These are phyloP conservation scores for Hortiboletus flavorubellus DNA, from an alignment of 768 basidiomycete genomes.

Conservation along the genomic window DNA sequence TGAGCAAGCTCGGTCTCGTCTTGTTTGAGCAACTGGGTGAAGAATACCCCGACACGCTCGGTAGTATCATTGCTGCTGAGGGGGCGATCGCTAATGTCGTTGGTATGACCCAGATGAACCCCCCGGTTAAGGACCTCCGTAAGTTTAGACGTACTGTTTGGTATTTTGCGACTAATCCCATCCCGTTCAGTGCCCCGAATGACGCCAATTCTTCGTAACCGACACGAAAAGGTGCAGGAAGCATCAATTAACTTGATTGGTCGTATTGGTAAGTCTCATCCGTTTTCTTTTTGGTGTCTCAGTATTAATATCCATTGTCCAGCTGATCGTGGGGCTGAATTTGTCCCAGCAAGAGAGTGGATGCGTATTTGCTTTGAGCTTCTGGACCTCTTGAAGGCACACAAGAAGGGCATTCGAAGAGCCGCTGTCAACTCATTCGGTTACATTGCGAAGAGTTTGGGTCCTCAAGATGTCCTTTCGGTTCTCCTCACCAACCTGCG, in stretches of 20 bases:
- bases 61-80: constrained; percentile 98
- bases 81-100: constrained; percentile 99
- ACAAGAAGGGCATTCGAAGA: constrained; percentile 98
- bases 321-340: constrained; percentile 99
- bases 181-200: constrained; percentile 84
- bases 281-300: background rate
- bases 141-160: constrained; percentile 33
- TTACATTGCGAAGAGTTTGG: constrained; percentile 98
- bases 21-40: constrained; percentile 98
- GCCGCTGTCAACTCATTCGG: constrained; percentile 99
- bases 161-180: background rate
- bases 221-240: constrained; percentile 99
- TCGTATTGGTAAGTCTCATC: constrained; percentile 62
- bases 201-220: constrained; percentile 99
- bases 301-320: constrained; percentile 1
- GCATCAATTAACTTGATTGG: constrained; percentile 99
- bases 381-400: constrained; percentile 94
- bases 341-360: constrained; percentile 98
- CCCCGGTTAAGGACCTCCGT: constrained; percentile 98
- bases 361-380: constrained; percentile 99
- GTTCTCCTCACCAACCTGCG: constrained; percentile 95
- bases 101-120: constrained; percentile 99
- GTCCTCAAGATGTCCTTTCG: constrained; percentile 96
- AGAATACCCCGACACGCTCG: constrained; percentile 98
- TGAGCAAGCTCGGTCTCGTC: constrained; percentile 95